Evolutionary conservation across 768 basidiomycete genomes (phyloP), one percentile per base, ranked within the genome.

Genomic region (Suillus discolor): DNA sequence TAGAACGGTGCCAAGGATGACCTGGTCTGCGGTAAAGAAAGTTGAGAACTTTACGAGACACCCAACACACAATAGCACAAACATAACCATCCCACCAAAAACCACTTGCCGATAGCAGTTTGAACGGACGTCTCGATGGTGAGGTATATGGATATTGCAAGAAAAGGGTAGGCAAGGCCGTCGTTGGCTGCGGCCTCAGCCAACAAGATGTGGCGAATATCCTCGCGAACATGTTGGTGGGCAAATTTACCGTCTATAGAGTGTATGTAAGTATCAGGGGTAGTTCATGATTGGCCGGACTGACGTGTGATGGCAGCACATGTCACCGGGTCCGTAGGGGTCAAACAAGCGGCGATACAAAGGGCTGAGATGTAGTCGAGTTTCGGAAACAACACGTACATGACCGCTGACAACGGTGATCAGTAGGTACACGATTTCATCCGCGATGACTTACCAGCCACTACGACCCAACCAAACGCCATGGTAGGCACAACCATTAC

Each of bases 151-250:
- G 96, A 87, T 62, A 99, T 83, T 28, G 87, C 85, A 62, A 98
- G 81, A 75, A 98, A 98, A 0, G 96, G 96, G 75, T 96, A 97
- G 3, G 96, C 95, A 15, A 98, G 84, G 2, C 97, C 97, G 69
- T 99, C 97, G 76, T 99, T 99, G 6, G 93, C 90, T 0, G 96
- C 97, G 5, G 92, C 93, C 77, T 99, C 97, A 0, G 93, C 94
- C 0, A 92, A 85, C 8, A 97, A 81, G 49, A 97, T 83, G 31
- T 88, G 90, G 28, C 96, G 87, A 25, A 99, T 82, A 62, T 93
- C 89, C 7, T 78, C 67, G 3, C 91, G 91, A 9, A 94, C 92
- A 70, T 93, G 85, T 65, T 83, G 85, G 18, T 80, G 76, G 0
- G 92, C 92, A 68, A 85, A 94, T 65, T 83, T 87, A 0, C 92